A percentile compares a stretch with the other conserved stretches of the same genome.
Conservation (phyloP, 2,329 filamentous ascomycete species). For the Achaetomium macrosporum region DNA sequence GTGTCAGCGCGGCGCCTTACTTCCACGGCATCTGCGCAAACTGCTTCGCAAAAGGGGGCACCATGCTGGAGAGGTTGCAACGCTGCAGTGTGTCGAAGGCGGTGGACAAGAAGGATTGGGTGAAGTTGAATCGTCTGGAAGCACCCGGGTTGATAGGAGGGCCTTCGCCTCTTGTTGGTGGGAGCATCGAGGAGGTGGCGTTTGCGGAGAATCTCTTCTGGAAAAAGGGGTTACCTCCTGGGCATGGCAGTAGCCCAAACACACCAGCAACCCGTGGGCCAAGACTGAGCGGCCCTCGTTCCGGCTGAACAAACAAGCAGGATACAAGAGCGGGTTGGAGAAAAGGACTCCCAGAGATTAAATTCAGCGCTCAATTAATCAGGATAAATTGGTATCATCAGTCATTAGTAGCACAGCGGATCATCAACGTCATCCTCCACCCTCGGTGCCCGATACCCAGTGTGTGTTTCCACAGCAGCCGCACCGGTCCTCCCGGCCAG, state of each 20-base stretch:
- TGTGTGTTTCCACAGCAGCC: not conserved
- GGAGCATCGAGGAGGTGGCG: not conserved
- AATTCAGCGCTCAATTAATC: not conserved
- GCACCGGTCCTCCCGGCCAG: not conserved
- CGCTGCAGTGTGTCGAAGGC: not conserved
- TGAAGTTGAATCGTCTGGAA: not conserved
- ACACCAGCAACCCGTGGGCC: not conserved
- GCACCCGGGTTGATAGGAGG: not conserved
- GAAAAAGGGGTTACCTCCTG: not conserved
- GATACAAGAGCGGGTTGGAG: not conserved
- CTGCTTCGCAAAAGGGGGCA: not conserved
- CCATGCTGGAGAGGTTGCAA: not conserved
- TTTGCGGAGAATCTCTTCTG: not conserved
- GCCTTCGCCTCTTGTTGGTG: not conserved
- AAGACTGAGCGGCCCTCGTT: not conserved
- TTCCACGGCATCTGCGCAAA: not conserved
- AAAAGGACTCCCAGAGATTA: not conserved
- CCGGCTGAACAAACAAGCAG: not conserved
- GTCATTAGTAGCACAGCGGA: not conserved
- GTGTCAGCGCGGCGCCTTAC: not conserved
- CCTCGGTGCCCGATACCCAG: not conserved
- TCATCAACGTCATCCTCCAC: not conserved
- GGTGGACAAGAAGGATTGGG: not conserved
- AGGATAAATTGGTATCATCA: not conserved
- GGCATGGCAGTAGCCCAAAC: not conserved